A percentile compares a stretch with the other conserved stretches of the same genome.
Evolutionary conservation across 139 green algal species (phyloP).

Genomic region (Chloropicon primus): DNA sequence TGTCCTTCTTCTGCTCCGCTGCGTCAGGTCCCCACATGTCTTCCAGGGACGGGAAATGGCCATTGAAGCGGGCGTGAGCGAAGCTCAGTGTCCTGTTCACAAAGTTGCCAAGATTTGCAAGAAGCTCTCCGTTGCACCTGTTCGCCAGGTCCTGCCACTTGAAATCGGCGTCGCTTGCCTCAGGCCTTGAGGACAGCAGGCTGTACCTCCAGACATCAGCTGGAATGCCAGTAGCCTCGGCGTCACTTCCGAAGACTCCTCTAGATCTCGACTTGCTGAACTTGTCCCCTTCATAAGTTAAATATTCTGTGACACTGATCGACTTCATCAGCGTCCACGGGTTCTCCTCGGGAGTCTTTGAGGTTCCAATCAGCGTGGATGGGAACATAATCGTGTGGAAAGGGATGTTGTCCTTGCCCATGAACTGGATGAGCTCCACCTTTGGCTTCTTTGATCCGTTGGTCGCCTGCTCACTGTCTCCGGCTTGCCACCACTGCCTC

Average conservation of each 20-base stretch:
- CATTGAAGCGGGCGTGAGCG: conserved; percentile 25
- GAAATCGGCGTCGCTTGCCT: conserved; percentile 65
- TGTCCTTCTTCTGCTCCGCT: neutral
- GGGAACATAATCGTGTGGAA: conserved; percentile 98
- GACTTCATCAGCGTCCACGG: conserved; percentile 88
- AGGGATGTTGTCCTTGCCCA: conserved; percentile 98
- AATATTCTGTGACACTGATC: conserved; percentile 95
- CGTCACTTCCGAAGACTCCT: conserved; percentile 87
- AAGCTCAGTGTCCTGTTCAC: conserved; percentile 69
- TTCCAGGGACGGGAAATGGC: conserved; percentile 10
- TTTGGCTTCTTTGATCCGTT: conserved; percentile 19
- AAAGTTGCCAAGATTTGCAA: conserved; percentile 89
- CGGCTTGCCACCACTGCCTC: neutral
- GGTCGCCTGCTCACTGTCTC: neutral
- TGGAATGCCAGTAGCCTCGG: conserved; percentile 66
- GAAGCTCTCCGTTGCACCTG: conserved; percentile 85
- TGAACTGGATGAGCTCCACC: conserved; percentile 97
- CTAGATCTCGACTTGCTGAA: conserved; percentile 77
- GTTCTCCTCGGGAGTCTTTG: conserved; percentile 18
- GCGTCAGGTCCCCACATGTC: conserved; percentile 1
- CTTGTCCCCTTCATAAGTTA: conserved; percentile 96
- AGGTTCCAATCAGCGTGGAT: conserved; percentile 62
- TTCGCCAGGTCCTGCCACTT: conserved; percentile 80
- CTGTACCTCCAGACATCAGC: conserved; percentile 91
- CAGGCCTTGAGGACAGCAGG: conserved; percentile 72